Base-by-base conservation (phyloP, 495 filamentous ascomycete genomes). In the Durotheca rogersii region DNA sequence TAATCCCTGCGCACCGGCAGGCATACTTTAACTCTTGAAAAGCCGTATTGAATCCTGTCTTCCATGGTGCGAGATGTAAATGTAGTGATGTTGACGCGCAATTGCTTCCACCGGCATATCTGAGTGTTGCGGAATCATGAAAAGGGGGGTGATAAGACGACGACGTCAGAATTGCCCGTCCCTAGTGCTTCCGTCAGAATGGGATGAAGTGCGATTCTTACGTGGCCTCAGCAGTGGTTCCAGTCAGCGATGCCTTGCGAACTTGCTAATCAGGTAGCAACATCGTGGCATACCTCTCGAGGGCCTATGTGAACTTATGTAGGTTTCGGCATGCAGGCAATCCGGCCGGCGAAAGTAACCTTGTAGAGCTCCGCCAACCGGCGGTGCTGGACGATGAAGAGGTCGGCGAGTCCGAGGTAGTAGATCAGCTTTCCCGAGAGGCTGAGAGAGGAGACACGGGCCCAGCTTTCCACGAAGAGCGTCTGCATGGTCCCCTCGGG, bases 391-490 rank as follows among this genome's bases (percentile, higher is more conserved):
- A 72, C 67, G 19, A 72, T 55, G 48, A 77, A 70, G 30, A 68
- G 33, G 41, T 77, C 71, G 30, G 74, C 69, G 33, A 77, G 63
- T 17, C 60, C 61, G 1, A 66, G 56, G 44, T 44, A 51, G 18
- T 60, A 61, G 41, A 96, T 71, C 4, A 96, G 66, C 52, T 78
- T 79, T 5, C 92, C 91, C 44, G 86, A 90, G 39, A 94, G 66
- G 72, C 92, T 96, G 59, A 95, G 63, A 7, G 76, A 82, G 45
- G 72, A 81, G 2, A 93, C 85, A 12, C 91, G 78, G 1, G 93
- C 94, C 85, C 89, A 97, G 19, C 83, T 89, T 78, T 98, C 93
- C 10, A 96, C 78, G 64, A 91, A 97, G 15, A 97, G 76, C 5
- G 91, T 80, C 62, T 76, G 77, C 29, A 71, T 75, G 41, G 59